Conservation (phyloP, 2,329 filamentous ascomycete species). For the Neobulgaria alba region DNA sequence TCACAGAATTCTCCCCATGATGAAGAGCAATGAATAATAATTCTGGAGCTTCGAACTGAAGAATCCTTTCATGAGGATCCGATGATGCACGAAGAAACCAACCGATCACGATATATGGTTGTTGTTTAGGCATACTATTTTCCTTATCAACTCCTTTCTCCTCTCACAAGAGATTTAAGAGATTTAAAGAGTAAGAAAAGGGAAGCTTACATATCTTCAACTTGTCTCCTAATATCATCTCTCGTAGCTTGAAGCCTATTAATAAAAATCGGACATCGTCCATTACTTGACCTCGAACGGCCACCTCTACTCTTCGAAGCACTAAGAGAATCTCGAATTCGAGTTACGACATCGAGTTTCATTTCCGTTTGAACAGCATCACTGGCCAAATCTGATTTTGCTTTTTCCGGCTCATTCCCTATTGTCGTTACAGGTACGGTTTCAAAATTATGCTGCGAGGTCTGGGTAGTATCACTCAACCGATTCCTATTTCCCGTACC, state of each 20-base stretch:
- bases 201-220: constrained; percentile 9
- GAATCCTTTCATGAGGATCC: constrained; percentile 14
- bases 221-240: constrained; percentile 14
- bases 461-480: constrained; percentile 6
- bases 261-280: constrained; percentile 10
- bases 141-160: no score
- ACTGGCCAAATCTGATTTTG: constrained; percentile 1
- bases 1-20: constrained; percentile 10
- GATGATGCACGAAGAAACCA: constrained; percentile 14
- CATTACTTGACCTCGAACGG: constrained; percentile 7
- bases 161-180: no score
- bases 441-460: neutral
- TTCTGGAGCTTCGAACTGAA: constrained; percentile 12
- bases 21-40: constrained; percentile 12
- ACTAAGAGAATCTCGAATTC: constrained; percentile 7
- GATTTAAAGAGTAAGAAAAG: no score
- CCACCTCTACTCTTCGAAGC: constrained; percentile 3
- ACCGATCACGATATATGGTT: constrained; percentile 16
- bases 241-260: constrained; percentile 13
- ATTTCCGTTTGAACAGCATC: constrained; percentile 5
- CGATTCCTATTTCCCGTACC: no score
- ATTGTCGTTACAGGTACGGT: neutral
- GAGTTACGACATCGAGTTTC: constrained; percentile 1
- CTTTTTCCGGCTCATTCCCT: neutral
- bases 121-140: constrained; percentile 9